phyloP scores from a whole-genome alignment of 148 eudicot genomes.

The Nyssa sinensis region DNA sequence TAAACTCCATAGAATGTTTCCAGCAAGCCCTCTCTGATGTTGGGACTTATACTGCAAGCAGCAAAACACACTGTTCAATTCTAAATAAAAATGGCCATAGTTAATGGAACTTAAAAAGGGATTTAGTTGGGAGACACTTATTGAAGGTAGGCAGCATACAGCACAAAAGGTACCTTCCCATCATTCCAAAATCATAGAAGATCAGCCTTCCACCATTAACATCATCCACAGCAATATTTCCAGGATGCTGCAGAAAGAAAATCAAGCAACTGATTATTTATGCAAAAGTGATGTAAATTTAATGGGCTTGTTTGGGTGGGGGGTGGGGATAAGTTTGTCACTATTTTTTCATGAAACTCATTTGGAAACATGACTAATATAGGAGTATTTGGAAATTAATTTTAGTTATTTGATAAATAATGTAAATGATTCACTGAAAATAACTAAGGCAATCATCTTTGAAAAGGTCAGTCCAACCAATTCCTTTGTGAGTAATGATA shows the following conservation, averaged over 20 bases:
- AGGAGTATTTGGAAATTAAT: background rate
- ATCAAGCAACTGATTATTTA: constrained; percentile 7
- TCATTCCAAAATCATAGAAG: constrained; percentile 99
- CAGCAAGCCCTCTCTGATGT: constrained; percentile 90
- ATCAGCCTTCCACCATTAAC: constrained; percentile 97
- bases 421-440: no score
- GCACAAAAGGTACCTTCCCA: constrained; percentile 75
- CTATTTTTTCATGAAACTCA: background rate
- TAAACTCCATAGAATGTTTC: constrained; percentile 95
- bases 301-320: no score
- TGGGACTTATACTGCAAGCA: constrained; percentile 81
- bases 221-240: constrained; percentile 98
- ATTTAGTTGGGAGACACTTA: background rate
- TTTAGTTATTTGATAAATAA: background rate
- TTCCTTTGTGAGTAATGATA: no score
- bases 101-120: background rate
- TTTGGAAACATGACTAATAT: no score
- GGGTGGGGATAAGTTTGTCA: no score
- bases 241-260: constrained; percentile 80
- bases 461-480: no score
- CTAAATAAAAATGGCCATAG: constrained; percentile 1
- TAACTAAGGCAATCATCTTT: no score
- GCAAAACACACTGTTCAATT: constrained; percentile 2
- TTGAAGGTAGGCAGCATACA: background rate
- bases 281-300: constrained; percentile 9